Percentiles rank a stretch among this genome's conserved stretches.
These are phyloP conservation scores for Hebeloma cylindrosporum DNA, from an alignment of 768 basidiomycete species.

Conservation along the genomic window DNA sequence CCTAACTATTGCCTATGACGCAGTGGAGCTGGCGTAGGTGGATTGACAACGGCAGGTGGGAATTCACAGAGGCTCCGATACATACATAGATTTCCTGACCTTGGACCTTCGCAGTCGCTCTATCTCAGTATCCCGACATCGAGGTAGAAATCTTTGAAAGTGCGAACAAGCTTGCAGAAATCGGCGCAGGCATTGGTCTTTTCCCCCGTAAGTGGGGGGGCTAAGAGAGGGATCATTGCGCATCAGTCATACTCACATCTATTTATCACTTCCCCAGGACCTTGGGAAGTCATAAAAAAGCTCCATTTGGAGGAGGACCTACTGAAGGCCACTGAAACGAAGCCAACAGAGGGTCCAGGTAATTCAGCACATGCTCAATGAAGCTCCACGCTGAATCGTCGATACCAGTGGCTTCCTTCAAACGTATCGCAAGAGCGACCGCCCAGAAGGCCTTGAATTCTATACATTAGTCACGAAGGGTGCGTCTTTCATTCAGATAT, in stretches of 20 bases:
- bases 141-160: constrained; percentile 59
- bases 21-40: constrained; percentile 56
- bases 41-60: constrained; percentile 43
- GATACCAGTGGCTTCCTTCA: constrained; percentile 47
- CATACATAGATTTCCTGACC: background rate
- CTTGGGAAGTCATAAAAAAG: constrained; percentile 48
- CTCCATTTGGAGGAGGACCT: constrained; percentile 49
- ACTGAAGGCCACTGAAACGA: constrained; percentile 36
- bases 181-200: constrained; percentile 64
- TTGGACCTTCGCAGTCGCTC: constrained; percentile 32
- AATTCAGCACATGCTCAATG: background rate
- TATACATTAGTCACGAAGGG: constrained; percentile 58
- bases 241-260: background rate
- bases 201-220: constrained; percentile 40
- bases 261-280: constrained; percentile 30
- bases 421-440: constrained; percentile 64
- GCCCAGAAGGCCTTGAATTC: constrained; percentile 51
- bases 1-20: constrained; percentile 16
- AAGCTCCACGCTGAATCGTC: constrained; percentile 1
- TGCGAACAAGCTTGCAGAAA: constrained; percentile 46
- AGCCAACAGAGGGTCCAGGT: constrained; percentile 44
- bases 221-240: background rate
- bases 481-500: constrained; percentile 30
- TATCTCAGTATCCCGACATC: constrained; percentile 51
- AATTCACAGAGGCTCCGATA: background rate